Base-by-base conservation (phyloP, 306 rosid genomes). In the Glycine latifolia region DNA sequence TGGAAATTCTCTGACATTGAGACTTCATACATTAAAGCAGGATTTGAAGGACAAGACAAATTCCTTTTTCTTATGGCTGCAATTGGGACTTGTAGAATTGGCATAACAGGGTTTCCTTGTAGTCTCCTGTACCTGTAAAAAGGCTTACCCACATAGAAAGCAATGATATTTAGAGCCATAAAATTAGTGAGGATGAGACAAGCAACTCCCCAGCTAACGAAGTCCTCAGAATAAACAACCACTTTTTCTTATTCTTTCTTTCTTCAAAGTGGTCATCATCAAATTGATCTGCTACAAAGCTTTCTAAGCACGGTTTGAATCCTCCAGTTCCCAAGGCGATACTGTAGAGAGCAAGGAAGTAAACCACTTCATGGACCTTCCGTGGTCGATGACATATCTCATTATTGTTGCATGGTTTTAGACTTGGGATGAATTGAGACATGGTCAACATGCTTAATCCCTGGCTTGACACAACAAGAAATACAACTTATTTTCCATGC, bases 201-300 rank as follows among this genome's bases (percentile, higher is more conserved):
- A 66, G 91, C 84, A 41, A 13, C 74, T 61, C 91, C 90, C 91
- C 91, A 89, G 26, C 78, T 59, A 8, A 86, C 84, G 56, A 76
- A 3, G 41, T 86, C 92, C 75, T 89, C 67, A 73, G 82, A 76
- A 53, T 89, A 86, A 55, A 75, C 92, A 81, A 89, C 6, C 41
- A 79, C 82, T 6, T n/a, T n/a, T n/a, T 79, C 79, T 86, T 88
- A 85, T 76, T 79, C 79, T 86, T 88, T 77, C 90, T 83, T 49
- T 89, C 92, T 77, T 77, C 59, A 0, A 0, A 0, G 77, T 89
- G 80, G 39, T 84, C 84, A 8, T 86, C 92, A 15, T 89, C 90
- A 49, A 89, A 86, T 68, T 86, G 92, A 74, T 89, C 92, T 8
- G 92, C 90, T 73, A 90, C 92, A 50, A 89, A 86, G 86, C 88